Evolutionary conservation across 2,329 filamentous ascomycete species (phyloP).

Genomic region (Alternaria sp.): DNA sequence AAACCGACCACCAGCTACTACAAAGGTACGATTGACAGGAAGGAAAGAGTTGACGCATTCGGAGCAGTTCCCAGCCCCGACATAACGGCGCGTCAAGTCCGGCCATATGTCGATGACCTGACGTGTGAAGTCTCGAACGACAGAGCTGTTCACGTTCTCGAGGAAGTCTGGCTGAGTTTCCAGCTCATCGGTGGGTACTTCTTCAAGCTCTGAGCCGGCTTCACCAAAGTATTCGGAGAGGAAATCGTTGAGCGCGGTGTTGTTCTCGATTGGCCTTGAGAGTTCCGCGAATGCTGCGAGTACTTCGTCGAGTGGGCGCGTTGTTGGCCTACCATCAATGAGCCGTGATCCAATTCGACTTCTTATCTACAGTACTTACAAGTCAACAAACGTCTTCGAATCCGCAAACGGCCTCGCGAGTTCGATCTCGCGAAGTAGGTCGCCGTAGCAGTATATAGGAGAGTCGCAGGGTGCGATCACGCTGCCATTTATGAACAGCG

Average conservation of each 20-base stretch:
- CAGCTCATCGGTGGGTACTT: slow-evolving; percentile 60
- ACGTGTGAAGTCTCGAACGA: slow-evolving; percentile 65
- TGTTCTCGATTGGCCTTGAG: slow-evolving; percentile 66
- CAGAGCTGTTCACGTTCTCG: slow-evolving; percentile 61
- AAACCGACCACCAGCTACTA: slow-evolving; percentile 75
- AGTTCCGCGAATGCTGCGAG: slow-evolving; percentile 66
- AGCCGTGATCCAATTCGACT: neutral
- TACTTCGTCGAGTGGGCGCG: slow-evolving; percentile 65
- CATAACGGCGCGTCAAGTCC: slow-evolving; percentile 68
- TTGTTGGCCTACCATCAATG: slow-evolving; percentile 61
- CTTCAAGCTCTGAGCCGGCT: slow-evolving; percentile 68
- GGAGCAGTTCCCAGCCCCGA: slow-evolving; percentile 55
- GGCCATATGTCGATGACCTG: slow-evolving; percentile 75
- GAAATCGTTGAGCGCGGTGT: slow-evolving; percentile 67
- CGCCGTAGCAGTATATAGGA: slow-evolving; percentile 70
- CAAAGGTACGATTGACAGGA: slow-evolving; percentile 70
- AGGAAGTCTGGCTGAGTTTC: slow-evolving; percentile 66
- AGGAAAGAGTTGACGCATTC: slow-evolving; percentile 71
- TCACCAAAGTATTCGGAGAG: slow-evolving; percentile 68
- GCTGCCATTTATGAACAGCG: slow-evolving; percentile 66
- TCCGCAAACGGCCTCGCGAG: slow-evolving; percentile 69
- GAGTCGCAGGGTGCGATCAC: slow-evolving; percentile 71
- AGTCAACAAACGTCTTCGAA: slow-evolving; percentile 74
- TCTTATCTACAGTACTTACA: slow-evolving; percentile 28
- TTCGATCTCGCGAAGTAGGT: slow-evolving; percentile 67